These are phyloP conservation scores for Bolboschoenus planiculmis DNA, from an alignment of 176 grass and related monocot species.

Conservation along the genomic window DNA sequence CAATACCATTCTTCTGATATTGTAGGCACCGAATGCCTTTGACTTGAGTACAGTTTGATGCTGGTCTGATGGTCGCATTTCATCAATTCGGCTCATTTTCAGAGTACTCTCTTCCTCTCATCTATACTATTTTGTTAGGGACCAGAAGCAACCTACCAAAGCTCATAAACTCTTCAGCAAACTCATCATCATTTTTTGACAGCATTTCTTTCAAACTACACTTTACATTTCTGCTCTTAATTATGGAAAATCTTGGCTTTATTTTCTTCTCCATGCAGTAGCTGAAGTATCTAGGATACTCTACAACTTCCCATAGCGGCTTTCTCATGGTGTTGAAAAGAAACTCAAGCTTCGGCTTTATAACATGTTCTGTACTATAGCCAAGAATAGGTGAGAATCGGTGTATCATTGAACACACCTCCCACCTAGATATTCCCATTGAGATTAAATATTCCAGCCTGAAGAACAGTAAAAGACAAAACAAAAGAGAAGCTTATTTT, in stretches of 20 bases:
- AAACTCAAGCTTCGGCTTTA: conserved; percentile 84
- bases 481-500: neutral
- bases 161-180: conserved; percentile 64
- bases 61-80: neutral
- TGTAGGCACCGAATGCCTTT: neutral
- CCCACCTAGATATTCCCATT: conserved; percentile 52
- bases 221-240: conserved; percentile 46
- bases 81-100: neutral
- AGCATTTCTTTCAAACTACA: conserved; percentile 80
- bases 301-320: conserved; percentile 55
- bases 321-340: conserved; percentile 63
- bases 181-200: conserved; percentile 62
- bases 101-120: neutral
- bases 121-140: conserved; percentile 6
- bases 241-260: conserved; percentile 51
- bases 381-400: conserved; percentile 85
- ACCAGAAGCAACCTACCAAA: conserved; percentile 33
- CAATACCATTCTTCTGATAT: neutral
- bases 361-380: conserved; percentile 57
- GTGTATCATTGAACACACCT: conserved; percentile 77
- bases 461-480: conserved; percentile 9
- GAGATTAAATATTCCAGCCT: conserved; percentile 62
- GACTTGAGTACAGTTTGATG: neutral
- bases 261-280: conserved; percentile 78
- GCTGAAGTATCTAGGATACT: conserved; percentile 87